phyloP scores from a whole-genome alignment of 139 green algal species.

The Micromonas pusilla region DNA sequence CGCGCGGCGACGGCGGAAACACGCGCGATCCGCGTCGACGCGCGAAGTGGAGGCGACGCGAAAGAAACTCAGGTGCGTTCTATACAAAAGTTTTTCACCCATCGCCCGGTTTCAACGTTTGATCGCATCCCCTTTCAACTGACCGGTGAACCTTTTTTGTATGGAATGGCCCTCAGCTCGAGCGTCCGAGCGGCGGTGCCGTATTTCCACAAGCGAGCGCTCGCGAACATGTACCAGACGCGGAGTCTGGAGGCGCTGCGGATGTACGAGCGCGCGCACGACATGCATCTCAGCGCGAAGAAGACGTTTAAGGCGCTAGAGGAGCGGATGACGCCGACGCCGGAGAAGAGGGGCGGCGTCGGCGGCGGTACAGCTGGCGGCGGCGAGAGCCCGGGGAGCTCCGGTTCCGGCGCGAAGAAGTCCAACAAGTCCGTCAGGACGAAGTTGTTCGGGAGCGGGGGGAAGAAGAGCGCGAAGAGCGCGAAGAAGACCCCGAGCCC shows the following conservation, averaged over 20 bases:
- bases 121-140: no score
- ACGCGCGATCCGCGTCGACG: background rate
- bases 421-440: no score
- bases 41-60: background rate
- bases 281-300: background rate
- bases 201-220: conserved; percentile 8
- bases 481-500: no score
- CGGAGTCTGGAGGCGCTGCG: background rate
- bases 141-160: no score
- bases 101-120: no score
- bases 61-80: background rate
- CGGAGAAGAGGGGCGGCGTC: background rate
- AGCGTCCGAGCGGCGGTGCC: conserved; percentile 10
- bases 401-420: no score
- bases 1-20: background rate
- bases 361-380: no score
- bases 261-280: background rate
- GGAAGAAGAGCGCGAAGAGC: no score
- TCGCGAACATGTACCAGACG: conserved; percentile 19
- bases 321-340: background rate
- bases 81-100: no score
- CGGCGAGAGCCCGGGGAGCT: no score
- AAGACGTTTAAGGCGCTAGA: background rate
- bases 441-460: no score
- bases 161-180: no score